Percentiles rank a stretch among this genome's conserved stretches.
phyloP scores from a whole-genome alignment of 2,329 filamentous ascomycete genomes.

The Hirsutella thompsonii region DNA sequence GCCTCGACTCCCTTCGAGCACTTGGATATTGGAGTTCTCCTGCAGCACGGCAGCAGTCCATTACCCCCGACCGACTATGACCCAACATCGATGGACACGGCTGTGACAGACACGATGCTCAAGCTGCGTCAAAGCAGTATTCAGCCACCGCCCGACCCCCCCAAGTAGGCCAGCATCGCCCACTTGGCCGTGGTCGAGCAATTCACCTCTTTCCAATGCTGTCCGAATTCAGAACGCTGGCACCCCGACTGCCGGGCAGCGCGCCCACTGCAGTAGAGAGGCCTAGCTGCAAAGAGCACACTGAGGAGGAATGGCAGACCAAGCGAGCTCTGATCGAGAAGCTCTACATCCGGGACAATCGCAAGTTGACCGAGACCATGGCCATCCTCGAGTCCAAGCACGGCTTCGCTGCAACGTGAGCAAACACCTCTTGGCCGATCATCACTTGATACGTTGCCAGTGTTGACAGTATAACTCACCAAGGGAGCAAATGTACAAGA shows the following conservation, averaged over 20 bases:
- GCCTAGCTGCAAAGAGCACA: conserved; percentile 19
- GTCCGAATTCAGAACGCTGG: conserved; percentile 17
- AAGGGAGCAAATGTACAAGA: conserved; percentile 27
- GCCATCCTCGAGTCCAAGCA: conserved; percentile 18
- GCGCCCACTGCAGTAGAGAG: conserved; percentile 10
- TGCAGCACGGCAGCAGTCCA: neutral
- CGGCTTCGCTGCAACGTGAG: conserved; percentile 24
- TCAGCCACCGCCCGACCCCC: too few species aligned
- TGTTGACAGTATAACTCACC: neutral
- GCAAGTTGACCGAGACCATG: conserved; percentile 23
- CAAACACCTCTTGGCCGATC: neutral
- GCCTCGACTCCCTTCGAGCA: neutral
- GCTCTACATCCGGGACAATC: conserved; percentile 21
- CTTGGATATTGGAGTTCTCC: neutral
- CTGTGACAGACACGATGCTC: neutral
- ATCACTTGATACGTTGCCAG: neutral
- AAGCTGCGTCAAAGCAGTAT: neutral
- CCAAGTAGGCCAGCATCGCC: neutral
- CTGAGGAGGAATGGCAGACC: conserved; percentile 20
- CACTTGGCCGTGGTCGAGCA: neutral
- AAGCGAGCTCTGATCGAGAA: conserved; percentile 18
- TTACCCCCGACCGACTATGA: neutral
- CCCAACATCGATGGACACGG: neutral
- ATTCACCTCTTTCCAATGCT: conserved; percentile 2
- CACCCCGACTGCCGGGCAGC: conserved; percentile 19